A percentile compares a stretch with the other conserved stretches of the same genome.
Evolutionary conservation across 768 basidiomycete species (phyloP).

Genomic region (Tricholoma bakamatsutake): DNA sequence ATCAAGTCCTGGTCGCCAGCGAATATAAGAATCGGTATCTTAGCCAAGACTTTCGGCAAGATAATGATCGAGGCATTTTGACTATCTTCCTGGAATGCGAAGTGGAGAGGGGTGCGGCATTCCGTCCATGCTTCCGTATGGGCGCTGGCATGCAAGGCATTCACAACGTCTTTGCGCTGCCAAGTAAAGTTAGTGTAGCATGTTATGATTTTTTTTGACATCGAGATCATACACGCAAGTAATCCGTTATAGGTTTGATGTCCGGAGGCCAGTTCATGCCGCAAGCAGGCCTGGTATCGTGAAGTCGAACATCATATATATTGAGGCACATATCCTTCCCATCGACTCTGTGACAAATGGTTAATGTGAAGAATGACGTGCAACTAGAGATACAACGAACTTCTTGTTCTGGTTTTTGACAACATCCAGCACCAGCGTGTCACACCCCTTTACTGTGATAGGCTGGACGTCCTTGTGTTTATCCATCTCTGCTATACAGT

Average conservation of each 20-base stretch:
- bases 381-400: conserved; percentile 19
- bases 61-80: conserved; percentile 70
- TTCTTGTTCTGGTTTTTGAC: conserved; percentile 34
- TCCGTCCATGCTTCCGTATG: conserved; percentile 85
- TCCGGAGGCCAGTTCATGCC: conserved; percentile 99
- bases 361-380: neutral
- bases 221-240: conserved; percentile 63
- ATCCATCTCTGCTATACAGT: conserved; percentile 47
- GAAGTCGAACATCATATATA: conserved; percentile 90
- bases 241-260: conserved; percentile 64
- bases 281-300: conserved; percentile 81
- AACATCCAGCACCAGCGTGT: conserved; percentile 44
- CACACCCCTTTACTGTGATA: conserved; percentile 53
- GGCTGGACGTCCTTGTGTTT: conserved; percentile 46
- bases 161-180: conserved; percentile 76
- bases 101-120: conserved; percentile 65
- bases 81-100: conserved; percentile 46
- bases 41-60: conserved; percentile 71
- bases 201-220: neutral
- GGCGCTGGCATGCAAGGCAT: conserved; percentile 73
- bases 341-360: conserved; percentile 44
- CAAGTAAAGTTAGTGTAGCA: conserved; percentile 2
- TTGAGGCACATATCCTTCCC: conserved; percentile 80
- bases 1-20: conserved; percentile 95
- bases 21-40: conserved; percentile 84